Percentiles rank a stretch among this genome's conserved stretches.
phyloP scores from a whole-genome alignment of 768 basidiomycete genomes.

The Lactarius deliciosus region DNA sequence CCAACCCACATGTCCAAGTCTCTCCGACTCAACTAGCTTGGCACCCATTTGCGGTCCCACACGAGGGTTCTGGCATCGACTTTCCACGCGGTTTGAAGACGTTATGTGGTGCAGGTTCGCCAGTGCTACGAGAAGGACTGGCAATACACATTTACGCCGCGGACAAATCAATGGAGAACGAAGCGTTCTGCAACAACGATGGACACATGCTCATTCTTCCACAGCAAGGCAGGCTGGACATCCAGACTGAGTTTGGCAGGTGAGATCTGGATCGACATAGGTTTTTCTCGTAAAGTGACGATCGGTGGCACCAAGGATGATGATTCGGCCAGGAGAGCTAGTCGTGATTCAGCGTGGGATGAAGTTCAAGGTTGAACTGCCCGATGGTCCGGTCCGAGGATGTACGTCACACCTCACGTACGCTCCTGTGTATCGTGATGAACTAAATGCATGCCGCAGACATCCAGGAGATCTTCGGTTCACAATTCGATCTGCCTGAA shows the following conservation, averaged over 20 bases:
- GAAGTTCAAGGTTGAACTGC: constrained; percentile 55
- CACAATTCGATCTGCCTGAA: constrained; percentile 62
- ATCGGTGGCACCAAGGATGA: constrained; percentile 42
- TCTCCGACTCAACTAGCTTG: constrained; percentile 67
- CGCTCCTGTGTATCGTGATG: not conserved
- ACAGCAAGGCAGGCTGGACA: constrained; percentile 61
- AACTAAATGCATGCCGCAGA: constrained; percentile 38
- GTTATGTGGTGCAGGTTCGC: constrained; percentile 60
- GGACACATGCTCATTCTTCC: constrained; percentile 69
- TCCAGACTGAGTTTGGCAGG: constrained; percentile 70
- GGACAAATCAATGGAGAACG: constrained; percentile 58
- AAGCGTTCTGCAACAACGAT: constrained; percentile 61
- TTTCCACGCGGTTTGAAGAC: constrained; percentile 64
- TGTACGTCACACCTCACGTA: constrained; percentile 19
- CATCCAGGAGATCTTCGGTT: constrained; percentile 62
- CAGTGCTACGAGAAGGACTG: constrained; percentile 60
- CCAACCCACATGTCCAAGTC: constrained; percentile 59
- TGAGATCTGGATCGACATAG: constrained; percentile 33
- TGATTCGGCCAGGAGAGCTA: constrained; percentile 64
- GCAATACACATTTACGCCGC: constrained; percentile 64
- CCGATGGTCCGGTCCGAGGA: constrained; percentile 30
- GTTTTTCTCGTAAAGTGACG: constrained; percentile 9
- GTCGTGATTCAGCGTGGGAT: constrained; percentile 65
- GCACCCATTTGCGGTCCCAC: constrained; percentile 59
- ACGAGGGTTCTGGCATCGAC: constrained; percentile 43